phyloP scores from a whole-genome alignment of 2,329 filamentous ascomycete species.

The Fusarium sp. region DNA sequence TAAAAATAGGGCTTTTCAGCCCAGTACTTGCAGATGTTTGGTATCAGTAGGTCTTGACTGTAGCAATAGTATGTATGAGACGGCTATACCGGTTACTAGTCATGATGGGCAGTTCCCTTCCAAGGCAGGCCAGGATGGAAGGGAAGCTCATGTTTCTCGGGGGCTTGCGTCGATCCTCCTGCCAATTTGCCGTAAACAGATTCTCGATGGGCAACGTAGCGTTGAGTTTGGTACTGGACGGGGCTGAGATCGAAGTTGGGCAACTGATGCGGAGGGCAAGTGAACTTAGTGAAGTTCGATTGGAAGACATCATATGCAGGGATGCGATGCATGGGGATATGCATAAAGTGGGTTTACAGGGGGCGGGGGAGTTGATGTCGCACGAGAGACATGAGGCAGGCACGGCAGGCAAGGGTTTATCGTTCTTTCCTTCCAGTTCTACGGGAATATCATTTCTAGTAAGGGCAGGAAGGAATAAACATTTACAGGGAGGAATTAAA shows the following conservation, averaged over 20 bases:
- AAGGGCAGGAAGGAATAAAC: conserved; percentile 9
- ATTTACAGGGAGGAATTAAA: background rate
- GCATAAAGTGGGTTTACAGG: conserved; percentile 40
- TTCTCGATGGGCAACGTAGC: conserved; percentile 8
- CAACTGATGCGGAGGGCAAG: conserved; percentile 5
- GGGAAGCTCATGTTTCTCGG: conserved; percentile 6
- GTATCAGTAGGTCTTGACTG: background rate
- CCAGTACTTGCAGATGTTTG: conserved; percentile 20
- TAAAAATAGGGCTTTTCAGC: conserved; percentile 18
- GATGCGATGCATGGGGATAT: conserved; percentile 34
- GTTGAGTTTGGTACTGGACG: conserved; percentile 4
- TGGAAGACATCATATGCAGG: conserved; percentile 19
- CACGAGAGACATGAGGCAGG: conserved; percentile 24
- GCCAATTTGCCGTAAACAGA: conserved; percentile 22
- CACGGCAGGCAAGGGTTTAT: conserved; percentile 27
- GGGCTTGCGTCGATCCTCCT: conserved; percentile 30
- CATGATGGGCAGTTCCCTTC: background rate
- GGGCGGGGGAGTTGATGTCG: conserved; percentile 25
- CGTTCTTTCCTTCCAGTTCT: conserved; percentile 8
- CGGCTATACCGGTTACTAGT: conserved; percentile 3
- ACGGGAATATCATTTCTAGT: conserved; percentile 24
- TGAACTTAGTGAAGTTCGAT: background rate
- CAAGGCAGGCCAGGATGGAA: background rate
- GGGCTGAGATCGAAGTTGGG: conserved; percentile 20
- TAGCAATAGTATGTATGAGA: conserved; percentile 36